These are phyloP conservation scores for Puccinellia tenuiflora DNA, from an alignment of 176 grass and related monocot species.

Conservation along the genomic window DNA sequence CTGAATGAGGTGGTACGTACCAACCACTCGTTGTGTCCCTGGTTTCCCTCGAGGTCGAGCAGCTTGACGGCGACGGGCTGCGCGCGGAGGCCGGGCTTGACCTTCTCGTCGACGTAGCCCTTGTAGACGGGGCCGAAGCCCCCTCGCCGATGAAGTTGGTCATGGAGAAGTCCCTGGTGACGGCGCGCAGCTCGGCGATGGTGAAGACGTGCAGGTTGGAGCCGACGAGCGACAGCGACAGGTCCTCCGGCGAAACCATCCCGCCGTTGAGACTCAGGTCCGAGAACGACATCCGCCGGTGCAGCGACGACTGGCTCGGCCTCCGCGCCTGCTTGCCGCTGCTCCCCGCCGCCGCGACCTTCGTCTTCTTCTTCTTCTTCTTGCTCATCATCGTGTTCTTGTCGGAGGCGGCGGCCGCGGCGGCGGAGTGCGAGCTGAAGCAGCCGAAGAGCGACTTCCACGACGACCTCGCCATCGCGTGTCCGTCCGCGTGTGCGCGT, in stretches of 20 bases:
- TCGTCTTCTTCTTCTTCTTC: slow-evolving; percentile 11
- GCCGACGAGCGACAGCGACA: slow-evolving; percentile 75
- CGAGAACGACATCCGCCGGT: slow-evolving; percentile 67
- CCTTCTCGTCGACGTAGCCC: slow-evolving; percentile 79
- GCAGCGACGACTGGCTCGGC: slow-evolving; percentile 30
- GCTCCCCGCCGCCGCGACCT: neutral
- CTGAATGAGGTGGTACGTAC: slow-evolving; percentile 16
- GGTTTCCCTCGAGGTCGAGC: slow-evolving; percentile 68
- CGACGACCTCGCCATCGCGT: slow-evolving; percentile 39
- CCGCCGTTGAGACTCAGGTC: slow-evolving; percentile 63
- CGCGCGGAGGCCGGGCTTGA: slow-evolving; percentile 52
- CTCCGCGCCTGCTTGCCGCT: neutral
- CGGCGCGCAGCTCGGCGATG: slow-evolving; percentile 61
- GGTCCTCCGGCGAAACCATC: slow-evolving; percentile 78
- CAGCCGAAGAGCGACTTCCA: slow-evolving; percentile 63
- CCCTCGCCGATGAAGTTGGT: slow-evolving; percentile 89
- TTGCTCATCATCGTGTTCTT: neutral
- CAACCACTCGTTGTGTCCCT: slow-evolving; percentile 92
- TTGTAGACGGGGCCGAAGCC: slow-evolving; percentile 88
- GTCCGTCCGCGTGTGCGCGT: neutral
- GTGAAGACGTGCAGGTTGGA: slow-evolving; percentile 74
- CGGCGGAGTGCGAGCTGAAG: slow-evolving; percentile 34
- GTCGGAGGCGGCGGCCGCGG: neutral
- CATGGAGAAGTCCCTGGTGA: slow-evolving; percentile 66
- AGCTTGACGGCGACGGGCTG: slow-evolving; percentile 84